Percentiles rank a stretch among this genome's conserved stretches.
Evolutionary conservation across 768 basidiomycete species (phyloP).

Genomic region (Amylocystis lapponica): DNA sequence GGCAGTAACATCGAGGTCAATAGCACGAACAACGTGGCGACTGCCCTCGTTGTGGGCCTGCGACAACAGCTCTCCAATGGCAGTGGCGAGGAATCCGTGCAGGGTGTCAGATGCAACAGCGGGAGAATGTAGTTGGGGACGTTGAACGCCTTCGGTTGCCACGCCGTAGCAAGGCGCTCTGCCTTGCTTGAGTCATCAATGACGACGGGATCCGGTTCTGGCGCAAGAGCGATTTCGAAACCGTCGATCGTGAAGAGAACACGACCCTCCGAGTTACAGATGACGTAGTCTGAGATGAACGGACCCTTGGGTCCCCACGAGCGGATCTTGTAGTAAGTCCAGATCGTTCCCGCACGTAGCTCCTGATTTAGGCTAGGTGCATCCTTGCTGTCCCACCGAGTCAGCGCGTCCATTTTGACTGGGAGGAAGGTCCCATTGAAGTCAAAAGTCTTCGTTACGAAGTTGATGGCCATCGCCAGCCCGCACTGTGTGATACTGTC

Average conservation of each 20-base stretch:
- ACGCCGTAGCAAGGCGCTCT: constrained; percentile 25
- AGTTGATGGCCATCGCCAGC: constrained; percentile 23
- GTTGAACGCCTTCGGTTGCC: constrained; percentile 27
- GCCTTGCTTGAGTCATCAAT: constrained; percentile 22
- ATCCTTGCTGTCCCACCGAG: constrained; percentile 24
- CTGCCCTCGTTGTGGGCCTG: constrained; percentile 16
- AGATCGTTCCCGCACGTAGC: constrained; percentile 24
- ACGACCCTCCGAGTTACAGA: constrained; percentile 24
- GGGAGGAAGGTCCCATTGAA: constrained; percentile 28
- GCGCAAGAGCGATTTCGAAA: constrained; percentile 28
- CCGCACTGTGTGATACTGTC: constrained; percentile 29
- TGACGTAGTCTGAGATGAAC: constrained; percentile 20
- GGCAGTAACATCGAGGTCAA: constrained; percentile 19
- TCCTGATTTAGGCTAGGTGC: constrained; percentile 19
- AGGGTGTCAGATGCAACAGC: neutral
- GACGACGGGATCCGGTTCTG: constrained; percentile 20
- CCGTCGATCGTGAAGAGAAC: constrained; percentile 29
- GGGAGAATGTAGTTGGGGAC: constrained; percentile 6
- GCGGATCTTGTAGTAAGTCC: constrained; percentile 23
- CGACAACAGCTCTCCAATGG: constrained; percentile 14
- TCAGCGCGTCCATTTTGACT: constrained; percentile 25
- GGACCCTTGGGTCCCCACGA: constrained; percentile 20
- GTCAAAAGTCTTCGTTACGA: constrained; percentile 23
- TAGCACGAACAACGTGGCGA: constrained; percentile 19
- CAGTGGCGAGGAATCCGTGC: neutral